Conservation (phyloP, 768 basidiomycete genomes). For the Lactarius vividus region DNA sequence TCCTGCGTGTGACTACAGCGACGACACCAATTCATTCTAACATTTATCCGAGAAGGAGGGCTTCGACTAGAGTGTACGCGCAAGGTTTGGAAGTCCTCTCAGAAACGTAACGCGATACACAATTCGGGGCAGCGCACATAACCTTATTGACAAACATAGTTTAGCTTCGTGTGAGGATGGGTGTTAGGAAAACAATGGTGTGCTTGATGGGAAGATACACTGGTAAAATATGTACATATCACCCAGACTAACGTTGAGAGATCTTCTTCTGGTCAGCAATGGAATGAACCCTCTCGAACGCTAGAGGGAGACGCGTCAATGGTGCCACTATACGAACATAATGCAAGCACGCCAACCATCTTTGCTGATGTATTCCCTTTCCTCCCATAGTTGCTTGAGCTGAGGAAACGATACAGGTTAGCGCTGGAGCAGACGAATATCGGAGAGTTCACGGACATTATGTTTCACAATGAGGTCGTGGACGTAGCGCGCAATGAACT, state of each 20-base stretch:
- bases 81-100: not conserved
- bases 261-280: constrained; percentile 18
- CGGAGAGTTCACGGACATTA: constrained; percentile 20
- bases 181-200: not conserved
- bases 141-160: constrained; percentile 2
- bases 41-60: not conserved
- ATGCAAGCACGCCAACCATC: constrained; percentile 12
- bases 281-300: constrained; percentile 23
- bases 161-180: not conserved
- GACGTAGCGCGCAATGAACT: constrained; percentile 25
- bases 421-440: not conserved
- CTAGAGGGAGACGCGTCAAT: constrained; percentile 1
- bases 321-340: not conserved
- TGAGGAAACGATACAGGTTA: constrained; percentile 1
- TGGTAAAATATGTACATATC: not conserved
- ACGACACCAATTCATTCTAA: not conserved
- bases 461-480: constrained; percentile 26
- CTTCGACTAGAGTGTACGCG: not conserved
- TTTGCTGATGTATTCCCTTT: constrained; percentile 22
- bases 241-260: constrained; percentile 16
- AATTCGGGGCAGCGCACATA: not conserved
- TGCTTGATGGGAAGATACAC: constrained; percentile 4
- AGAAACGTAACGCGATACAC: not conserved
- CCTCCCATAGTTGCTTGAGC: constrained; percentile 24
- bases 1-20: not conserved